phyloP scores from a whole-genome alignment of 768 basidiomycete species.

The Filobasidium wieringae region DNA sequence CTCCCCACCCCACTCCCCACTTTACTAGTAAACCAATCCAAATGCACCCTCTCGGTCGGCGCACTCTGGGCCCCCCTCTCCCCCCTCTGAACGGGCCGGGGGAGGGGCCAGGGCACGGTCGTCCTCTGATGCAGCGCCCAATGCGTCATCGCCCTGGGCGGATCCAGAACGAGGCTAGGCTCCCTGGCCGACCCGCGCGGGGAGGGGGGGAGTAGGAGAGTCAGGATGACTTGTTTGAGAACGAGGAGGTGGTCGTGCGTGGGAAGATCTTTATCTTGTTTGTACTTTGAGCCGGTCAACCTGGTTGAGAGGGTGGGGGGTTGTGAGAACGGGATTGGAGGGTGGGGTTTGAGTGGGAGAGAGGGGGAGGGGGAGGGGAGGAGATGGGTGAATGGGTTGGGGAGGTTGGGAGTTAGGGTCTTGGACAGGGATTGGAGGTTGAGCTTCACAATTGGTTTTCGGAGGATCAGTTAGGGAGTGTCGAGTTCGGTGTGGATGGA shows the following conservation, averaged over 20 bases:
- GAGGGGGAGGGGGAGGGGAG: not conserved
- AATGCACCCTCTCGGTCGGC: not conserved
- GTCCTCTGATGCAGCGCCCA: conserved; percentile 16
- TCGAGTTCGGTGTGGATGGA: too few species aligned
- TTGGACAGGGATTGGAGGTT: too few species aligned
- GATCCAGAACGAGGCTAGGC: not conserved
- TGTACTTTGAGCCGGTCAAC: not conserved
- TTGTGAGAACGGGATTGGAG: not conserved
- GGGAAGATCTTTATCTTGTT: not conserved
- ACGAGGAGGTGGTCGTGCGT: not conserved
- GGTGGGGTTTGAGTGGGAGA: too few species aligned
- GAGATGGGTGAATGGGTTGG: not conserved
- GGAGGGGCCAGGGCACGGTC: not conserved
- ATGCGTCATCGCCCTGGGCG: not conserved
- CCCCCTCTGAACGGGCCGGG: not conserved
- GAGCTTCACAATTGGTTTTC: too few species aligned
- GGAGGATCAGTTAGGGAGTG: too few species aligned
- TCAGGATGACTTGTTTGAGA: not conserved
- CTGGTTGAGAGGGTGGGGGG: not conserved
- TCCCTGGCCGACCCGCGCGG: not conserved
- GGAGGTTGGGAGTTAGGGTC: not conserved
- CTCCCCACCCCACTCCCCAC: not conserved
- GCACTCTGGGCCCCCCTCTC: not conserved
- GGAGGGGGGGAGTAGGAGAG: not conserved
- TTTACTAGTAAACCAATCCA: conserved; percentile 9